Evolutionary conservation across 257 asterid species (phyloP).

Genomic region (Echites panduratus): DNA sequence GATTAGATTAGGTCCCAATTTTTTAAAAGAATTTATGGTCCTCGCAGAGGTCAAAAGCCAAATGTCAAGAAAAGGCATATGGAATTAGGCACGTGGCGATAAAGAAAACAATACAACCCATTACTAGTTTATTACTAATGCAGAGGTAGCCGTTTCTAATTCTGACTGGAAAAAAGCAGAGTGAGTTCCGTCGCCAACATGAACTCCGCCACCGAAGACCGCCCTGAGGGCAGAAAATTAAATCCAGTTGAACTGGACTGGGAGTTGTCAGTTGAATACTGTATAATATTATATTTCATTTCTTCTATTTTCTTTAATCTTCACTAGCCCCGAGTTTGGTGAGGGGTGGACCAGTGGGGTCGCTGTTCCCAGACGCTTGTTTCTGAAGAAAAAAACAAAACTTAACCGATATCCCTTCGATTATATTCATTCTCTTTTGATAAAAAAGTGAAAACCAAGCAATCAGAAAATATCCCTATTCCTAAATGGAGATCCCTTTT

Average conservation of each 20-base stretch:
- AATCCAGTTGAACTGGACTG: no score
- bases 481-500: not conserved
- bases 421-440: not conserved
- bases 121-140: no score
- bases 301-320: not conserved
- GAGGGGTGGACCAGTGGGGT: slow-evolving; percentile 10
- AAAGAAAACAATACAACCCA: no score
- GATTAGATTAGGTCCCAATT: no score
- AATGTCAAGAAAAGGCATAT: not conserved
- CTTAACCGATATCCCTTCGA: not conserved
- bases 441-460: slow-evolving; percentile 20
- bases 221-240: not conserved
- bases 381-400: slow-evolving; percentile 3
- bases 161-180: not conserved
- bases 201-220: slow-evolving; percentile 7
- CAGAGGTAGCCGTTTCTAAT: not conserved
- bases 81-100: not conserved
- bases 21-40: not conserved
- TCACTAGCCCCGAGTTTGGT: not conserved
- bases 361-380: slow-evolving; percentile 9
- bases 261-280: no score
- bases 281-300: no score
- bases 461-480: not conserved
- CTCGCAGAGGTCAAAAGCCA: no score
- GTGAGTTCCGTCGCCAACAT: not conserved